Percentiles rank a stretch among this genome's conserved stretches.
Evolutionary conservation across 176 grass and related monocot genomes (phyloP).

Genomic region (Musa acuminata): DNA sequence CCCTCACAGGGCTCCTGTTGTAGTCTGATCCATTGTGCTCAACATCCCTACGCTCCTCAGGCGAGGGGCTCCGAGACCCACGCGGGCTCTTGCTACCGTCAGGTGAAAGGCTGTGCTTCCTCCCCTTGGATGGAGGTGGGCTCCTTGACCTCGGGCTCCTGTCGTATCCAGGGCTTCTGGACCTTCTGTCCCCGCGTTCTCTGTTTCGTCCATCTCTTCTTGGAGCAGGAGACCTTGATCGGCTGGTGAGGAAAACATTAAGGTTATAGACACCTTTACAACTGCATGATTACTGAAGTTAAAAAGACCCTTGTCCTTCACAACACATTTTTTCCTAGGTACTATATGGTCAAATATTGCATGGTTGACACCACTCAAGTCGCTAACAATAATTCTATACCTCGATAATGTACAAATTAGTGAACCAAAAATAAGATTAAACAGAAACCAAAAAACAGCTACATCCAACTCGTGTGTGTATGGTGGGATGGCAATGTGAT

Average conservation of each 20-base stretch:
- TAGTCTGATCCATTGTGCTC: conserved; percentile 35
- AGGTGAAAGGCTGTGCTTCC: conserved; percentile 43
- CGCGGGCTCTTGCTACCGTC: conserved; percentile 44
- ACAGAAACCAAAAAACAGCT: too few species aligned
- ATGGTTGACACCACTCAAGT: too few species aligned
- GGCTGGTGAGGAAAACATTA: neutral
- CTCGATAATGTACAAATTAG: too few species aligned
- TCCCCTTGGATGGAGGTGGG: conserved; percentile 30
- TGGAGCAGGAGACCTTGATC: conserved; percentile 5
- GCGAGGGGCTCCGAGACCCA: conserved; percentile 27
- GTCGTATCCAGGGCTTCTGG: conserved; percentile 1
- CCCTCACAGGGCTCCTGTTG: conserved; percentile 40
- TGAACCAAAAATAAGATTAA: too few species aligned
- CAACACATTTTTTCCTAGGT: too few species aligned
- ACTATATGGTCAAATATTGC: too few species aligned
- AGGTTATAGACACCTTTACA: neutral
- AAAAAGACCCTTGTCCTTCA: too few species aligned
- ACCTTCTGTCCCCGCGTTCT: conserved; percentile 2
- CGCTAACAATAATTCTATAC: too few species aligned
- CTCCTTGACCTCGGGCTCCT: conserved; percentile 3
- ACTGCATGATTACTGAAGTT: neutral
- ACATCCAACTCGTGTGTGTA: too few species aligned
- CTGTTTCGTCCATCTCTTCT: conserved; percentile 1
- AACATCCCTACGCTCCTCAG: conserved; percentile 32
- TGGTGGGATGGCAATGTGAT: too few species aligned